Evolutionary conservation across 176 grass and related monocot species (phyloP).

Genomic region (Oryza australiensis): DNA sequence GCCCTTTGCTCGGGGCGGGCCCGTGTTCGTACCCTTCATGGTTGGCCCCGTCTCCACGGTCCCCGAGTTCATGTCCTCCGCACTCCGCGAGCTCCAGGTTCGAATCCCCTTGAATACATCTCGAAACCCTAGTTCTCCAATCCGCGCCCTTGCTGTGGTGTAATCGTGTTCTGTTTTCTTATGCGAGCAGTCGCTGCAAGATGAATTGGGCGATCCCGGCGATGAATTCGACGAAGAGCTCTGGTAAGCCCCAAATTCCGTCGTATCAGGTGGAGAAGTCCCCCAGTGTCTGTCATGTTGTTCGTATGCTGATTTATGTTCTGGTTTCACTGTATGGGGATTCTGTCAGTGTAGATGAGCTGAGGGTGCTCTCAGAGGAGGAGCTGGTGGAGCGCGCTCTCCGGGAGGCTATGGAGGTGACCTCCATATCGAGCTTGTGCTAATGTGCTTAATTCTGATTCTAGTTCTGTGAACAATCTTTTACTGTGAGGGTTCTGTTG

Average conservation of each 20-base stretch:
- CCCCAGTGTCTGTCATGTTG: neutral
- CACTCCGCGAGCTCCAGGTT: conserved; percentile 69
- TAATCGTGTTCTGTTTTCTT: neutral
- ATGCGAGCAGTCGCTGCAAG: conserved; percentile 45
- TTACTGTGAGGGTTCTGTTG: neutral
- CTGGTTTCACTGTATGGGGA: neutral
- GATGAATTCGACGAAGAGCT: conserved; percentile 69
- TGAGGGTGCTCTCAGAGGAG: conserved; percentile 78
- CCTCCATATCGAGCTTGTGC: neutral
- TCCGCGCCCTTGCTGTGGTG: neutral
- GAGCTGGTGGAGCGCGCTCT: conserved; percentile 76
- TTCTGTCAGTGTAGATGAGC: conserved; percentile 65
- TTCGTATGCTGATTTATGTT: neutral
- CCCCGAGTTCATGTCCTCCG: conserved; percentile 63
- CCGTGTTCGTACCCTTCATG: conserved; percentile 69
- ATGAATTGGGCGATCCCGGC: conserved; percentile 47
- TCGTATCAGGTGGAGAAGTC: neutral
- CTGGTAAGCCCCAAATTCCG: conserved; percentile 43
- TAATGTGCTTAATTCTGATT: neutral
- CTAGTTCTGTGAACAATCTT: neutral
- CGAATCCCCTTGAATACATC: neutral
- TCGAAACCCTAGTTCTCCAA: neutral
- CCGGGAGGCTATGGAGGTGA: conserved; percentile 65
- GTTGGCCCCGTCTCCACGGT: conserved; percentile 59
- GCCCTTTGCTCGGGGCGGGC: conserved; percentile 73